Conservation (phyloP, 108 stramenopile genomes). For the Pseudonitzschia delicatissima region DNA sequence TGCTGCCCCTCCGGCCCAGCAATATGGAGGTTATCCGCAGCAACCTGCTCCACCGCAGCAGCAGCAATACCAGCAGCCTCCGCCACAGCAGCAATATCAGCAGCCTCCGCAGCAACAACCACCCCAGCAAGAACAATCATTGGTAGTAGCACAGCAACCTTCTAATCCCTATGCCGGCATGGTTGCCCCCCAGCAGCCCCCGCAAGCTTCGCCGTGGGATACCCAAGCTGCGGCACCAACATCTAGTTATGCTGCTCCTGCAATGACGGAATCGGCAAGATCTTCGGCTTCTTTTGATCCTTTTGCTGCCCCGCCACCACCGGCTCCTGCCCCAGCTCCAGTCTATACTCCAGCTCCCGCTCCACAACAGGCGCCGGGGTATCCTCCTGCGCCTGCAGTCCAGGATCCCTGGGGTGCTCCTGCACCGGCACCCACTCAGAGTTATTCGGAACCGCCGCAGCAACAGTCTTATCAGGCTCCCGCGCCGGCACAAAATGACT, state of each 20-base stretch:
- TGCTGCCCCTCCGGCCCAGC: not conserved
- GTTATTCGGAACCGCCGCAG: not conserved
- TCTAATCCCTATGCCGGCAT: conserved; percentile 35
- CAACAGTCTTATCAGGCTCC: not conserved
- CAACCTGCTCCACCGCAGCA: conserved; percentile 33
- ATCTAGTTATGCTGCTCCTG: conserved; percentile 7
- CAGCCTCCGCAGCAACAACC: conserved; percentile 12
- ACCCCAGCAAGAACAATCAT: conserved; percentile 22
- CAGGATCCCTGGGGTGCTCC: conserved; percentile 15
- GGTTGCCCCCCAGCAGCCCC: conserved; percentile 17
- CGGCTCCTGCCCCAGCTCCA: conserved; percentile 7
- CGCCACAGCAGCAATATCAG: conserved; percentile 11
- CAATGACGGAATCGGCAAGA: conserved; percentile 10
- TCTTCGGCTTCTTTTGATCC: conserved; percentile 21
- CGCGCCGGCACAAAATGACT: conserved; percentile 9
- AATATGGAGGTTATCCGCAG: not conserved
- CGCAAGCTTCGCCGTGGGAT: conserved; percentile 5
- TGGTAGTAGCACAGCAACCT: conserved; percentile 39
- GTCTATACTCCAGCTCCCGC: conserved; percentile 23
- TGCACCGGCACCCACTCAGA: not conserved
- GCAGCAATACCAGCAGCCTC: conserved; percentile 25
- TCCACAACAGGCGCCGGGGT: conserved; percentile 35
- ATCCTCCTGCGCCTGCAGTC: not conserved
- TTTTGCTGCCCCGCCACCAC: conserved; percentile 25
- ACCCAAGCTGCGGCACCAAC: not conserved